Base-by-base conservation (phyloP, 2,329 filamentous ascomycete species). In the Leptosphaerulina australis region DNA sequence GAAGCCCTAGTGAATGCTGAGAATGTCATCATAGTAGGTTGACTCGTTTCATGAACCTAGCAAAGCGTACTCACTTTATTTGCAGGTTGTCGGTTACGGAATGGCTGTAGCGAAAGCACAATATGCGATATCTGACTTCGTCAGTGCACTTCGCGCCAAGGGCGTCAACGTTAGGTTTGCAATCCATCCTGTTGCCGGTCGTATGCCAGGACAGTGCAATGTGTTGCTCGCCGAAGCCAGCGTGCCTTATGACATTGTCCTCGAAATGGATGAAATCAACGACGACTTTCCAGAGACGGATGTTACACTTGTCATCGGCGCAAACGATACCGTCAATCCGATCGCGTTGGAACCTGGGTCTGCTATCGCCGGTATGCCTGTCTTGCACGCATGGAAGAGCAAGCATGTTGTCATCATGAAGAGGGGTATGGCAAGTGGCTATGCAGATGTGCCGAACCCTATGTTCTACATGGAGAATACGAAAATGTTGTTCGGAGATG, bases 251-350 rank as follows among this genome's bases (percentile, higher is more conserved):
- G 91, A 96, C 63, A 93, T 96, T 47, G 91, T 96, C 21, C 81
- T 95, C 35, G 91, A 96, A 75, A 96, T 96, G 91, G 91, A 96
- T 62, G 91, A 96, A 77, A 95, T 96, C 76, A 96, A 96, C 71
- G 91, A 95, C 56, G 91, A 96, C 65, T 96, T 96, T 70, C 74
- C 80, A 5, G 88, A 94, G 21, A 95, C 91, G 0, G 91, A 96
- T 64, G 79, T 96, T 8, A 91, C 90, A 0, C 82, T 96, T 3
- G 91, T 96, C 0, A 96, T 96, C 65, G 91, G 91, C 3, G 91
- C 91, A 7, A 96, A 96, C 62, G 91, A 96, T 64, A 96, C 91
- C 0, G 91, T 96, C 28, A 96, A 96, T 66, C 91, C 91, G 0
- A 93, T 93, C 63, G 90, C 91, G 0, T 76, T 96, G 58, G 90